phyloP scores from a whole-genome alignment of 129 eudicot species.

The Silybum marianum region DNA sequence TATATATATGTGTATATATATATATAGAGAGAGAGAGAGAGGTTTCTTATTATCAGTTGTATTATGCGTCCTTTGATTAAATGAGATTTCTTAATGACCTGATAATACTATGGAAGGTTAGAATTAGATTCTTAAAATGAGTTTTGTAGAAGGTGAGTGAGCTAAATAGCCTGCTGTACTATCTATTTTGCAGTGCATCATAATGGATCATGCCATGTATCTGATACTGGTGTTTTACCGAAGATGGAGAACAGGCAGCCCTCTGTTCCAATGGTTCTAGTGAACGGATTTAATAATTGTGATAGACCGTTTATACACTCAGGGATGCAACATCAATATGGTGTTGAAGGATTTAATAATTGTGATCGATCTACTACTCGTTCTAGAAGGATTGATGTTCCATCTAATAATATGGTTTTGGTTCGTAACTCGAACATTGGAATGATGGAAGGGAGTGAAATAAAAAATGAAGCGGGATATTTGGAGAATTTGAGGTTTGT shows the following conservation, averaged over 20 bases:
- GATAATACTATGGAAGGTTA: too few species aligned
- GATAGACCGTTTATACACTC: constrained; percentile 36
- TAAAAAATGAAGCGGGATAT: constrained; percentile 45
- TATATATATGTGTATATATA: too few species aligned
- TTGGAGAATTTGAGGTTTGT: constrained; percentile 35
- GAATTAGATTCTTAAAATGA: too few species aligned
- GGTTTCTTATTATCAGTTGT: background rate
- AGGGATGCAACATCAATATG: constrained; percentile 33
- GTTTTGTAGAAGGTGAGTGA: too few species aligned
- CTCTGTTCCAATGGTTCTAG: constrained; percentile 18
- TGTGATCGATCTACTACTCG: constrained; percentile 37
- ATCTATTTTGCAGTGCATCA: constrained; percentile 38
- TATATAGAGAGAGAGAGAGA: too few species aligned
- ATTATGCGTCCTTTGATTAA: background rate
- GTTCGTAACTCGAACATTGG: constrained; percentile 37
- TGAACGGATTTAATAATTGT: constrained; percentile 35
- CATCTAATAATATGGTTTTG: constrained; percentile 36
- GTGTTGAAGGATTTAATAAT: too few species aligned
- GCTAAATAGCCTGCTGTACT: background rate
- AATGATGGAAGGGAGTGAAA: constrained; percentile 34
- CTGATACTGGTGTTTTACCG: constrained; percentile 26
- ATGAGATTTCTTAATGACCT: background rate
- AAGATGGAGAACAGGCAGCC: constrained; percentile 42
- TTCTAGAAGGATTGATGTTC: constrained; percentile 36
- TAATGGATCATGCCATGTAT: constrained; percentile 34